Evolutionary conservation across 306 rosid genomes (phyloP), one percentile per base, ranked within the genome.

Genomic region (Cucurbita pepo): DNA sequence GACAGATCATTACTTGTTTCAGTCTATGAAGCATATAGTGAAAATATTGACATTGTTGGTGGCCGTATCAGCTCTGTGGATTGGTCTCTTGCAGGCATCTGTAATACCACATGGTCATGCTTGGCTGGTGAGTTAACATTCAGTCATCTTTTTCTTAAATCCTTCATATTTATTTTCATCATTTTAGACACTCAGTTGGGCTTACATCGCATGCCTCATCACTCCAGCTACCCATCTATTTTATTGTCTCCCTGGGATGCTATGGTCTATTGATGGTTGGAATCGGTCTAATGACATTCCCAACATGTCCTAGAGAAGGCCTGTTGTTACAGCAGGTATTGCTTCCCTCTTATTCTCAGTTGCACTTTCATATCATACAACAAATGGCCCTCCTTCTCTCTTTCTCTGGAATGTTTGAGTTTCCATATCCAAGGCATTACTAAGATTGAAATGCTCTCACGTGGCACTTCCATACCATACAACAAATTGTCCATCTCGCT

Each of bases 261-360:
- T 92, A 92, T 43, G 96, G 97, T 75, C 80, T 90, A 18, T 79
- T 92, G 75, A 90, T 92, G 97, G 96, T 92, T 70, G 96, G 97
- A 81, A 81, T 92, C 64, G 97, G 97, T 83, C 79, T 92, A 69
- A 81, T 92, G 85, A 82, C 75, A 77, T 92, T 92, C 67, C 97
- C 91, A 18, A 92, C 95, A 73, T 92, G 95, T 81, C 96, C 95
- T 76, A 85, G 79, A 55, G 96, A 92, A 84, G 92, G 95, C 44
- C 37, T 80, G 34, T 76, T 92, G 73, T 74, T 90, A 80, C 87
- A 90, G 65, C 75, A 89, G 96, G 96, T 88, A 83, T 56, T 75
- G 43, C 22, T 45, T 71, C 80, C 18, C 74, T 15, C 51, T 65
- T 14, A 47, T 13, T 65, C 48, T 48, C 56, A 36, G 48, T 34